Conservation (phyloP, 2,329 filamentous ascomycete genomes). For the Penicillium sp. region DNA sequence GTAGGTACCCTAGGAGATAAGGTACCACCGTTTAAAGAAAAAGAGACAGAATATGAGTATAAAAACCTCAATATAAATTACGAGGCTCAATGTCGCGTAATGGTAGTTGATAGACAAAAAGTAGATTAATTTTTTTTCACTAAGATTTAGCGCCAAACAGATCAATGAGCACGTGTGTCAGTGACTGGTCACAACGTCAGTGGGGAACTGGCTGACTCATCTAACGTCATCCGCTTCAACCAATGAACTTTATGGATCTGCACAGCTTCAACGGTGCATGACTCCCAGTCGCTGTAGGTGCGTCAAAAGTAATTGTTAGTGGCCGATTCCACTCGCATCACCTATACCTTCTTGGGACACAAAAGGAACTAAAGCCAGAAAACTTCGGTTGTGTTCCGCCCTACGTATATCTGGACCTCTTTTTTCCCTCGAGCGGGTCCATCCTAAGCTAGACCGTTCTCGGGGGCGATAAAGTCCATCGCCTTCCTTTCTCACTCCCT, state of each 20-base stretch:
- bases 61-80: too few relatives aligned
- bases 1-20: not conserved
- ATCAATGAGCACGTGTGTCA: constrained; percentile 8
- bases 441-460: constrained; percentile 13
- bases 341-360: not conserved
- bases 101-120: not conserved
- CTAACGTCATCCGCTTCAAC: not conserved
- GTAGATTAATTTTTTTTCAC: not conserved
- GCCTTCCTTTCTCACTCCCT: not conserved
- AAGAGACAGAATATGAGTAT: too few relatives aligned
- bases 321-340: not conserved
- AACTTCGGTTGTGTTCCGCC: not conserved
- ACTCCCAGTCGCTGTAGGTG: not conserved
- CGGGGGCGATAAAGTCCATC: constrained; percentile 15
- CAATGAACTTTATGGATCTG: not conserved
- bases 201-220: constrained; percentile 9
- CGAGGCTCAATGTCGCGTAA: not conserved
- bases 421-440: not conserved
- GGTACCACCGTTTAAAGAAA: too few relatives aligned
- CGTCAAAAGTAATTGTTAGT: not conserved
- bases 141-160: not conserved
- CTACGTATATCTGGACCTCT: not conserved
- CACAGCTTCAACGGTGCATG: constrained; percentile 1
- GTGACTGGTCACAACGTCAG: constrained; percentile 9
- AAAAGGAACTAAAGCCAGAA: not conserved